phyloP scores from a whole-genome alignment of 441 rosid genomes.

The Biscutella auriculata region DNA sequence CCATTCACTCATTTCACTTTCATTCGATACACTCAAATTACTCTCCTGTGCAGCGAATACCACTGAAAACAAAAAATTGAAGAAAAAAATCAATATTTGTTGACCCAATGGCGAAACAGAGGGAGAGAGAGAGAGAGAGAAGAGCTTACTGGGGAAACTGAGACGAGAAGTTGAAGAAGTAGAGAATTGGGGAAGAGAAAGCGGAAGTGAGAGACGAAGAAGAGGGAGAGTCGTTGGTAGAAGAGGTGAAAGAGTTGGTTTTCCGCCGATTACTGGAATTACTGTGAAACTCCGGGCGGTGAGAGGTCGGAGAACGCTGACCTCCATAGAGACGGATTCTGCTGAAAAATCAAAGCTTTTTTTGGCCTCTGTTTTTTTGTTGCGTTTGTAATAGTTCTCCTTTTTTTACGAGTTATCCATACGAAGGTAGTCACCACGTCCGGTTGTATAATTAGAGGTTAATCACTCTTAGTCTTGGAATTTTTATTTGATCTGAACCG shows the following conservation, averaged over 20 bases:
- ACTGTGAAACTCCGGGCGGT: neutral
- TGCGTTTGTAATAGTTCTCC: neutral
- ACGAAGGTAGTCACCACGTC: constrained; percentile 2
- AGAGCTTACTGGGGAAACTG: constrained; percentile 18
- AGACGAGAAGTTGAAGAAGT: constrained; percentile 13
- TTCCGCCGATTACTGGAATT: neutral
- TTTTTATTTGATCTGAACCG: too few species aligned
- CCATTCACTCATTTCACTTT: constrained; percentile 52
- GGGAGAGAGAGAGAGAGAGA: neutral
- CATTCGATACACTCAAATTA: constrained; percentile 28
- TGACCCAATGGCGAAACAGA: too few species aligned
- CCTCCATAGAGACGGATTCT: constrained; percentile 20
- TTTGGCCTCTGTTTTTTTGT: neutral
- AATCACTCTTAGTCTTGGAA: too few species aligned
- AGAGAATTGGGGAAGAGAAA: neutral
- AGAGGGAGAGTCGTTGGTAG: neutral
- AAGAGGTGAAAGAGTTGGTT: neutral
- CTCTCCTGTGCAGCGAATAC: constrained; percentile 38
- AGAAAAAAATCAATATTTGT: too few species aligned
- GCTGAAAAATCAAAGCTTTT: neutral
- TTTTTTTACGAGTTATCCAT: constrained; percentile 6
- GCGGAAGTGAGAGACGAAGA: constrained; percentile 4
- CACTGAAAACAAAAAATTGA: constrained; percentile 22
- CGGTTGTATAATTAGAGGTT: too few species aligned
- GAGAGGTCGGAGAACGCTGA: constrained; percentile 17